phyloP scores from a whole-genome alignment of 495 filamentous ascomycete genomes.

The Podospora bellae-mahoneyi region DNA sequence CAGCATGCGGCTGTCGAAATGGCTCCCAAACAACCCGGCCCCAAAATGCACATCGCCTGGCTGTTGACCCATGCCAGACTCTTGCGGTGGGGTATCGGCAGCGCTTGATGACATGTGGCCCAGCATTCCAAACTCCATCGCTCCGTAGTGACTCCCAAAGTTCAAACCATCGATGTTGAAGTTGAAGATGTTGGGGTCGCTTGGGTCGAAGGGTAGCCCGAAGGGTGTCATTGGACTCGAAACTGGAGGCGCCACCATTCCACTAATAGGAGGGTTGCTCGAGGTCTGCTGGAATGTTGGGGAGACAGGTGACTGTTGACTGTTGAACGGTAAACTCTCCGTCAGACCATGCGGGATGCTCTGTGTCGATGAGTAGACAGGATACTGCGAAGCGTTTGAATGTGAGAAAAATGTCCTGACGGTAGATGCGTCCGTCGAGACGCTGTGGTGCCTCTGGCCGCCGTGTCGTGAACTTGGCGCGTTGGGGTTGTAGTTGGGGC shows the following conservation, averaged over 20 bases:
- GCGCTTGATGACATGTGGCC: constrained; percentile 89
- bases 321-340: constrained; percentile 52
- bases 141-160: constrained; percentile 93
- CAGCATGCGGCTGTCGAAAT: constrained; percentile 41
- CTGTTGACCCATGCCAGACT: constrained; percentile 44
- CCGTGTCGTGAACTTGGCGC: constrained; percentile 34
- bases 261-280: constrained; percentile 24
- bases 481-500: constrained; percentile 52
- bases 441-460: constrained; percentile 32
- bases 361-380: constrained; percentile 29
- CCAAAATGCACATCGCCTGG: constrained; percentile 42
- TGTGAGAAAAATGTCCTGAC: constrained; percentile 38
- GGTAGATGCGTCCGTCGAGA: constrained; percentile 33
- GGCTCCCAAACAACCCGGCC: constrained; percentile 40
- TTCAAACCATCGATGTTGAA: constrained; percentile 91
- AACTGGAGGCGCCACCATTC: constrained; percentile 32
- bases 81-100: constrained; percentile 70
- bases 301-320: constrained; percentile 66
- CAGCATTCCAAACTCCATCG: constrained; percentile 89
- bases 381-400: constrained; percentile 38
- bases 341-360: constrained; percentile 36
- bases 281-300: constrained; percentile 55
- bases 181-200: constrained; percentile 86
- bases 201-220: constrained; percentile 73
- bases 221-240: constrained; percentile 45